Evolutionary conservation across 108 stramenopile species (phyloP), one percentile per base, ranked within the genome.

Genomic region (Cylindrotheca closterium): DNA sequence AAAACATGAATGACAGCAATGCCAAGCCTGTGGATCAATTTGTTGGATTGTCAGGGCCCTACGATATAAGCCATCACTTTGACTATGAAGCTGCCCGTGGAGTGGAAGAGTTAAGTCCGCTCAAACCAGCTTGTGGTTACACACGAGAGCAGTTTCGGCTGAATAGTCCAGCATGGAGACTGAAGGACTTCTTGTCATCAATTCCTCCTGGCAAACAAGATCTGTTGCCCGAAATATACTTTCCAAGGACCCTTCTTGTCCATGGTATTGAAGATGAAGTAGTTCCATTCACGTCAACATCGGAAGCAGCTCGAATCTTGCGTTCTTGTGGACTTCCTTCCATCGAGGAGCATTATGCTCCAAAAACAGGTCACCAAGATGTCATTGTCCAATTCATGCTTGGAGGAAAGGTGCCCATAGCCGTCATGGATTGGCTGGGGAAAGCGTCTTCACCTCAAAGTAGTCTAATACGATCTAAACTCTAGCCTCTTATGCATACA

Each of bases 51-150:
- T 88, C 85, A 12, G 88, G 91, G 2, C 77, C 78, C 19, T 93
- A 89, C 70, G 80, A 87, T 65, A 86, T 93, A 34, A 72, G 68
- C 30, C 74, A 93, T 69, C 92, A 93, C 67, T 93, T 86, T 73
- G 87, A 93, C 60, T 93, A 77, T 56, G 92, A 93, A 70, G 86
- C 88, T 2, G 85, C 72, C n/a, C 64, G 92, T 47, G 88, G 88
- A 18, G 88, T 93, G 45, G 88, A 93, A 73, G 85, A 93, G 60
- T 47, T 93, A 17, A 83, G 81, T 21, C 92, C 92, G 15, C 72
- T 93, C 74, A 93, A 90, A 63, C 74, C 92, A 0, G 83, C 73
- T 28, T 77, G 75, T 60, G 92, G 88, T 17, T 67, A 67, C 37
- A 65, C 83, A 10, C 75, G 87, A 29, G 61, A 73, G n/a, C 55